A percentile compares a stretch with the other conserved stretches of the same genome.
Conservation (phyloP, 2,329 filamentous ascomycete species). For the Calonectria pseudoreteaudii region DNA sequence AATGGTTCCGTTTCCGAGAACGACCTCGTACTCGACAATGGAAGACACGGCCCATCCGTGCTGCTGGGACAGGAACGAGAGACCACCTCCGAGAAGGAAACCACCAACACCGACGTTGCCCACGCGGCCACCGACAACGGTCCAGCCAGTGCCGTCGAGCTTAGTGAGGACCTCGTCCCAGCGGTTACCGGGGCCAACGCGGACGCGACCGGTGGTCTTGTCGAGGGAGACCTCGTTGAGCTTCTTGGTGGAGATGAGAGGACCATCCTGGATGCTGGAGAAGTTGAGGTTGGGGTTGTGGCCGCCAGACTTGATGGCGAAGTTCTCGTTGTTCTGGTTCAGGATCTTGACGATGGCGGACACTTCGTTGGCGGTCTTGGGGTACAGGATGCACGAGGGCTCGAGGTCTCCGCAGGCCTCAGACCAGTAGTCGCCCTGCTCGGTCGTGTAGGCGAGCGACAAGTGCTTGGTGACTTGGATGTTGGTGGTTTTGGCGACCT, state of each 20-base stretch:
- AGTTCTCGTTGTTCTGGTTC: constrained; percentile 58
- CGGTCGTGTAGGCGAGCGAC: constrained; percentile 49
- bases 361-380: constrained; percentile 62
- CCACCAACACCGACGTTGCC: constrained; percentile 62
- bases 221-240: constrained; percentile 56
- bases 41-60: constrained; percentile 64
- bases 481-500: constrained; percentile 6
- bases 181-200: constrained; percentile 59
- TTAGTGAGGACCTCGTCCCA: constrained; percentile 55
- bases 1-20: constrained; percentile 62
- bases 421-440: constrained; percentile 60
- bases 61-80: constrained; percentile 63
- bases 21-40: constrained; percentile 62
- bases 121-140: constrained; percentile 57
- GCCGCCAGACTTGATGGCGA: constrained; percentile 68
- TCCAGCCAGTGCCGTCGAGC: constrained; percentile 56
- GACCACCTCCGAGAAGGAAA: constrained; percentile 65
- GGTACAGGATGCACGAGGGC: constrained; percentile 61
- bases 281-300: constrained; percentile 67
- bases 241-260: constrained; percentile 61
- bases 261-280: constrained; percentile 61
- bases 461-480: constrained; percentile 22
- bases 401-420: constrained; percentile 55
- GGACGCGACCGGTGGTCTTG: constrained; percentile 50
- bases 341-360: constrained; percentile 64